These are phyloP conservation scores for Sclerotinia borealis DNA, from an alignment of 2,329 filamentous ascomycete genomes.

Conservation along the genomic window DNA sequence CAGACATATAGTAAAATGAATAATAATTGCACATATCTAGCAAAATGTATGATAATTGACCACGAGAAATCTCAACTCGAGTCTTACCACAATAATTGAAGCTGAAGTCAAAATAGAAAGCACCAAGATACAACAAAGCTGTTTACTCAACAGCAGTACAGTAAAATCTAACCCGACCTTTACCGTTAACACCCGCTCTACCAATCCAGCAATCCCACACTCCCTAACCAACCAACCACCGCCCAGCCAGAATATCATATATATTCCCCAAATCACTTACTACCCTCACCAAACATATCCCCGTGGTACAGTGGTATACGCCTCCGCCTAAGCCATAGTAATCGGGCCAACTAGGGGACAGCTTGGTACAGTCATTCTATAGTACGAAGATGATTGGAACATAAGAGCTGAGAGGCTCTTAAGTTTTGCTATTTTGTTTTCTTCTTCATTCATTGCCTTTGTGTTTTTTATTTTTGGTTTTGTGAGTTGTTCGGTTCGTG, in stretches of 20 bases:
- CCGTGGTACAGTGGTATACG: too few species aligned
- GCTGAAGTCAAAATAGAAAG: neutral
- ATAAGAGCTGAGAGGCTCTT: neutral
- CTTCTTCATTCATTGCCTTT: neutral
- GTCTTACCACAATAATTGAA: neutral
- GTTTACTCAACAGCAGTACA: neutral
- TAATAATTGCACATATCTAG: too few species aligned
- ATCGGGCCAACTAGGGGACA: neutral
- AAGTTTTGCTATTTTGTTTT: neutral
- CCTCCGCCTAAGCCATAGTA: too few species aligned
- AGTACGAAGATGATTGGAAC: neutral
- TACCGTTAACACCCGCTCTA: neutral
- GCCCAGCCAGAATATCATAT: neutral
- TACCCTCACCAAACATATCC: neutral
- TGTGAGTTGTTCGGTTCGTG: neutral
- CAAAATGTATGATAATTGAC: too few species aligned
- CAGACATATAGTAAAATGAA: too few species aligned
- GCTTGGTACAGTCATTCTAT: neutral
- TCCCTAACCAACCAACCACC: neutral
- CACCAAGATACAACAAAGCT: neutral
- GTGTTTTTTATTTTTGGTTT: neutral
- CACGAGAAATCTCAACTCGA: neutral
- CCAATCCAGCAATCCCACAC: neutral
- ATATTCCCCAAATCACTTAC: neutral
- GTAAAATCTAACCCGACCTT: neutral